A percentile compares a stretch with the other conserved stretches of the same genome.
Evolutionary conservation across 805 yeast genomes (phyloP).

Genomic region (Ogataea wickerhamii): DNA sequence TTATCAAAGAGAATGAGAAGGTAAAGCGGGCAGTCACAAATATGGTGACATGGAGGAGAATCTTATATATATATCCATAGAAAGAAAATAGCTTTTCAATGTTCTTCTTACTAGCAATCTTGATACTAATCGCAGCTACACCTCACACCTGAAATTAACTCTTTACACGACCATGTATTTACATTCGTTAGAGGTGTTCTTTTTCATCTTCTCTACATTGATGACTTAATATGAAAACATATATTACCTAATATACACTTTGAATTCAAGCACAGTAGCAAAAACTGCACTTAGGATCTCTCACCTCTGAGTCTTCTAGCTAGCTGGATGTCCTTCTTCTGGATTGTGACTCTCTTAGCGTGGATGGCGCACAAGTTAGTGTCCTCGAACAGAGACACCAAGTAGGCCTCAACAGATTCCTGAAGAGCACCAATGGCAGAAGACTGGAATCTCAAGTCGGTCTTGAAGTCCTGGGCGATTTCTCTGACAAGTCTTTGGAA

Average conservation of each 20-base stretch:
- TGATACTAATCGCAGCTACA: too few relatives aligned
- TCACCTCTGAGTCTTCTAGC: conserved; percentile 98
- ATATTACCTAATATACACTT: conserved; percentile 24
- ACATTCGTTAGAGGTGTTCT: too few relatives aligned
- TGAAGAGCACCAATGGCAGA: conserved; percentile 97
- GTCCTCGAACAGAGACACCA: conserved; percentile 94
- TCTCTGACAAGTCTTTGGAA: conserved; percentile 97
- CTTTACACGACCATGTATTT: too few relatives aligned
- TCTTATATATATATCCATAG: too few relatives aligned
- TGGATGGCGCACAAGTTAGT: conserved; percentile 98
- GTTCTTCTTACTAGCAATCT: too few relatives aligned
- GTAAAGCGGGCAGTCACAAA: too few relatives aligned
- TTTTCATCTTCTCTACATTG: too few relatives aligned
- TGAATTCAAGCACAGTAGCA: conserved; percentile 5
- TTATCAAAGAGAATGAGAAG: too few relatives aligned
- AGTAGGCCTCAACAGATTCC: conserved; percentile 98
- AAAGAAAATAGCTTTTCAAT: too few relatives aligned
- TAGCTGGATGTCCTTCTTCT: conserved; percentile 96
- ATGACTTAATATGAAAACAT: conserved; percentile 2
- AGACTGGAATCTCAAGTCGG: conserved; percentile 94
- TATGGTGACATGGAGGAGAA: too few relatives aligned
- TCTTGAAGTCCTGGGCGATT: conserved; percentile 90
- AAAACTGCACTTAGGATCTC: conserved; percentile 55
- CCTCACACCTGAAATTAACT: too few relatives aligned
- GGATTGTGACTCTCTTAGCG: conserved; percentile 98